Percentiles rank a stretch among this genome's conserved stretches.
phyloP scores from a whole-genome alignment of 768 basidiomycete species.

The Hemileccinum rubropunctum region DNA sequence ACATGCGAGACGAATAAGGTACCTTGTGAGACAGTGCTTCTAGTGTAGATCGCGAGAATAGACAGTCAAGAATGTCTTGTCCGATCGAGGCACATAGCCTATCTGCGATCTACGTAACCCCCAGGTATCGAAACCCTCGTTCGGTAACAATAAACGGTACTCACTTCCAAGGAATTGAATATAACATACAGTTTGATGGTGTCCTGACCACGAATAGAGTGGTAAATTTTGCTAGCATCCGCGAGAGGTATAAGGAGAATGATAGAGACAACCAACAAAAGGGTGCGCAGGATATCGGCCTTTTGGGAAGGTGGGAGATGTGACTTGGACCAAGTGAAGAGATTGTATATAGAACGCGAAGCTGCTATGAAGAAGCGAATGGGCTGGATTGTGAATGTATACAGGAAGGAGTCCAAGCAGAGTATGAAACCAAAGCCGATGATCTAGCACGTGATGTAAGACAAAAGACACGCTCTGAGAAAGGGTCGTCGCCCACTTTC shows the following conservation, averaged over 20 bases:
- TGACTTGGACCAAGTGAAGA: conserved; percentile 47
- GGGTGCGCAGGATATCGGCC: conserved; percentile 82
- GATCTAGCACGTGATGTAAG: conserved; percentile 49
- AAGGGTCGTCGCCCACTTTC: conserved; percentile 54
- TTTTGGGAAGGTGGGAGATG: conserved; percentile 85
- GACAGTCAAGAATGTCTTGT: conserved; percentile 93
- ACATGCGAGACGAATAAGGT: conserved; percentile 58
- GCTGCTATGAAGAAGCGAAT: conserved; percentile 76
- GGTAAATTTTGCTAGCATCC: conserved; percentile 97
- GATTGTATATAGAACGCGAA: conserved; percentile 50
- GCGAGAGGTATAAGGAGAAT: conserved; percentile 76
- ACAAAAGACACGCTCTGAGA: neutral
- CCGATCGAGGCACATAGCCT: conserved; percentile 93
- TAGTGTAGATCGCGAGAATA: conserved; percentile 91
- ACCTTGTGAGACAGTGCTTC: conserved; percentile 64
- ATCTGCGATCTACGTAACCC: conserved; percentile 78
- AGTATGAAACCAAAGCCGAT: conserved; percentile 89
- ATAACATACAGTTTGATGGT: conserved; percentile 99
- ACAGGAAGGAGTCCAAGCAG: conserved; percentile 95
- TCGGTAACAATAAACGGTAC: conserved; percentile 22
- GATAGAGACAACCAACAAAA: conserved; percentile 74
- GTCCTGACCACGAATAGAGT: conserved; percentile 95
- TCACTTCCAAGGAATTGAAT: conserved; percentile 95
- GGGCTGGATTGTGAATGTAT: conserved; percentile 96
- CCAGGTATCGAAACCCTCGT: neutral